These are phyloP conservation scores for Penium margaritaceum DNA, from an alignment of 139 green algal genomes.

Conservation along the genomic window DNA sequence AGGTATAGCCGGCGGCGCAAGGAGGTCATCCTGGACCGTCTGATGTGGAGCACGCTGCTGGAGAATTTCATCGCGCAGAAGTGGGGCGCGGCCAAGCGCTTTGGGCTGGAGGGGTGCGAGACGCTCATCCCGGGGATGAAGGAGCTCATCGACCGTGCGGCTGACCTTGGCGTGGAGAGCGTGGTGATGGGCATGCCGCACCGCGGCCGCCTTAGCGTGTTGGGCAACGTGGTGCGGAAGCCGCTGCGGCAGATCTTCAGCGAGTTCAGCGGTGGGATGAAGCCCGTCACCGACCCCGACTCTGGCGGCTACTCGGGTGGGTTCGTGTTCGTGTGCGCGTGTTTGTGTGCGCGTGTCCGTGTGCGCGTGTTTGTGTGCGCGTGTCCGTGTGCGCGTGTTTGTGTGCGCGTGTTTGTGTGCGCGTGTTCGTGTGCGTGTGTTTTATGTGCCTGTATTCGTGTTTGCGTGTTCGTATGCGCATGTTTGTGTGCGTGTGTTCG, in stretches of 20 bases:
- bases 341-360: too few relatives aligned
- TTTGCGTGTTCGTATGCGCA: too few relatives aligned
- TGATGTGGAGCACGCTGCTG: conserved; percentile 89
- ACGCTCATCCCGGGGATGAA: conserved; percentile 92
- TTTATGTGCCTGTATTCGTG: too few relatives aligned
- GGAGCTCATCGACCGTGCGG: conserved; percentile 74
- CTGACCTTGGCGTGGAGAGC: conserved; percentile 76
- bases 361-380: too few relatives aligned
- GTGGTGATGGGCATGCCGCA: conserved; percentile 80
- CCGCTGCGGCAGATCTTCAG: conserved; percentile 89
- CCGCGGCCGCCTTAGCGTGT: conserved; percentile 84
- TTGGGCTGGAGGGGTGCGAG: conserved; percentile 72
- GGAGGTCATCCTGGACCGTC: conserved; percentile 80
- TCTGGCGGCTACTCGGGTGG: conserved; percentile 19
- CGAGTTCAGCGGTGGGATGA: conserved; percentile 79
- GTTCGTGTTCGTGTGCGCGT: neutral
- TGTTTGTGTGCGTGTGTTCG: too few relatives aligned
- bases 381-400: too few relatives aligned
- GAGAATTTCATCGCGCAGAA: conserved; percentile 95
- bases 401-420: too few relatives aligned
- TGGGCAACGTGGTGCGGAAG: conserved; percentile 97
- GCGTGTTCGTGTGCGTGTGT: too few relatives aligned
- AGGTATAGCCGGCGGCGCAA: conserved; percentile 56
- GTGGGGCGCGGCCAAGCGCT: conserved; percentile 56
- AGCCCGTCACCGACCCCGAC: conserved; percentile 41